Evolutionary conservation across 257 asterid genomes (phyloP), one percentile per base, ranked within the genome.

Genomic region (Striga asiatica): DNA sequence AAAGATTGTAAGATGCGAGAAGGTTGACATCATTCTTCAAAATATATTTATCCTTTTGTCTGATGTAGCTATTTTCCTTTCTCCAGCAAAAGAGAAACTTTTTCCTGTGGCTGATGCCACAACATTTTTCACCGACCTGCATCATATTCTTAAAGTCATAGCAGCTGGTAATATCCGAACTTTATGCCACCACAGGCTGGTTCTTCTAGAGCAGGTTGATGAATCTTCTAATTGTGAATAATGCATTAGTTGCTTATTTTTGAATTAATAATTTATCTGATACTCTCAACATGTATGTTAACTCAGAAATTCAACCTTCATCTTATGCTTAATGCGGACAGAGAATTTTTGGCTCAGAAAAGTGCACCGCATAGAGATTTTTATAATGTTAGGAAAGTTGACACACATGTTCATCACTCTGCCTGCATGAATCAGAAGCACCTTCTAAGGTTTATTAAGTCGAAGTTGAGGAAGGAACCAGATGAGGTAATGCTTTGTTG

Each of bases 401-500:
- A 83, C 64, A 83, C 93, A 1, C 93, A 83, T 65, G 88, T 83
- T 58, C 93, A 83, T 67, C 93, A 83, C 68, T 83, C 93, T 16
- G 93, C 93, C 28, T 83, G 93, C 67, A 83, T 83, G 93, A 83
- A 83, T 71, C 93, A 83, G 69, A 83, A 83, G 67, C 93, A 83
- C 74, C 82, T 83, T 47, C 48, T 83, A 50, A 62, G 88, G 76
- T 83, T 83, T 50, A 83, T 83, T 29, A 83, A 83, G 71, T 83
- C 93, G 25, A 83, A 83, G 74, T 65, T 83, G 72, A 78, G 88
- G 74, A 83, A 83, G 65, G 93, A 83, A 61, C 93, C 93, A 16
- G 93, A 83, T 37, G 93, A 83, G 88, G 93, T 83, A 60, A 28
- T 18, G 17, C 23, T 49, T 48, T 37, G 32, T 37, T 56, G n/a